Evolutionary conservation across 352 stramenopile genomes (phyloP), one percentile per base, ranked within the genome.

Genomic region (Blastocystis sp.): DNA sequence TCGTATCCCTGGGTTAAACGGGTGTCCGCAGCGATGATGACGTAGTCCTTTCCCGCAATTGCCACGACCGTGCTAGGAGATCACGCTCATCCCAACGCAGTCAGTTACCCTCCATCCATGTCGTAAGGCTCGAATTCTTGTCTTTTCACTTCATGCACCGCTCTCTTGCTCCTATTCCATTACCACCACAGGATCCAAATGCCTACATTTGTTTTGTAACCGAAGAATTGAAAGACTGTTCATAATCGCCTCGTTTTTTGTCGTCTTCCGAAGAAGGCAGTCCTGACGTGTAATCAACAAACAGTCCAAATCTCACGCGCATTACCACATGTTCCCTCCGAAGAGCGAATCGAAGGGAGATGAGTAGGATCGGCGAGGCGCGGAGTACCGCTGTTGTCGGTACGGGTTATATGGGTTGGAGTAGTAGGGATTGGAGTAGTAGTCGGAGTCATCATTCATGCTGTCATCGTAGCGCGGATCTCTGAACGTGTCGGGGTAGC

Each of bases 1-100:
- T 95, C 95, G 91, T 98, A 99, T 53, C 96, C 96, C 88, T 93
- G 96, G 89, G 92, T 97, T 81, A 98, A 91, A 53, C 96, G 93
- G 40, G 96, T 98, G 90, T 98, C 95, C 4, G 92, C 95, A 14
- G 95, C 96, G 53, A 98, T 91, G 41, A 99, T 94, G 2, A 97
- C 95, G 89, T 97, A 99, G 90, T 98, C 95, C n/a, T 92, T 89
- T 89, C 96, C 96, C 28, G 94, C 93, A 89, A 98, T 97, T 21
- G 95, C 95, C 71, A 98, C 91, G 41, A 91, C 92, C 11, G 93
- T 95, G n/a, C 88, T 90, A 70, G 21, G 60, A 5, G 28, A 48
- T 79, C 21, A 48, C 14, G 23, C 56, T 88, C 34, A 5, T 9
- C 7, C 17, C 40, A 41, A 40, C 2, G 56, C n/a, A 77, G 14